Evolutionary conservation across 768 basidiomycete genomes (phyloP).

Genomic region (Suillus subluteus): DNA sequence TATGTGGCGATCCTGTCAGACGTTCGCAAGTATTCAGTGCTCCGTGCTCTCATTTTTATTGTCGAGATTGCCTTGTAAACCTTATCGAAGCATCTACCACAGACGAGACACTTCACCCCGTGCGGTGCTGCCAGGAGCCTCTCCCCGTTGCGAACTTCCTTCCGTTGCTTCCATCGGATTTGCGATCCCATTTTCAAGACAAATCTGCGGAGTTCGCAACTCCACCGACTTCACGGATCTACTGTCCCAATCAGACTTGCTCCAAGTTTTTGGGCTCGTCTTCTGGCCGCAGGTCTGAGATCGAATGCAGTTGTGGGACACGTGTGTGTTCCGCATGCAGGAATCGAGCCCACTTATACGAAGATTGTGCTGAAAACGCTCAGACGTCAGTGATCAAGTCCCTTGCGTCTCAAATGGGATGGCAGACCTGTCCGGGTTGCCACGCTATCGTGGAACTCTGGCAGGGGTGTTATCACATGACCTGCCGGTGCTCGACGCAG

Average conservation of each 20-base stretch:
- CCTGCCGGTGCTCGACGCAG: slow-evolving; percentile 49
- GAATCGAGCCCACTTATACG: slow-evolving; percentile 42
- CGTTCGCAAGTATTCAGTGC: slow-evolving; percentile 35
- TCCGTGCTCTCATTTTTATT: slow-evolving; percentile 52
- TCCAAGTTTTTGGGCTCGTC: slow-evolving; percentile 56
- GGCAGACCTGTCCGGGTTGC: slow-evolving; percentile 71
- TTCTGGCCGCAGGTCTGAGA: slow-evolving; percentile 10
- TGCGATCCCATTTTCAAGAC: slow-evolving; percentile 37
- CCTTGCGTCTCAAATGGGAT: slow-evolving; percentile 48
- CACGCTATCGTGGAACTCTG: slow-evolving; percentile 56
- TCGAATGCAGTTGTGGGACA: slow-evolving; percentile 48
- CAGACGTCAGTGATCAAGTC: slow-evolving; percentile 45
- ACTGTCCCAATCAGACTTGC: slow-evolving; percentile 52
- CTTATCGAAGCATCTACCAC: slow-evolving; percentile 45
- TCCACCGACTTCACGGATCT: slow-evolving; percentile 47
- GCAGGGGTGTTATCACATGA: slow-evolving; percentile 68
- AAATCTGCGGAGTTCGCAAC: slow-evolving; percentile 53
- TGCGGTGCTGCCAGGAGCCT: slow-evolving; percentile 50
- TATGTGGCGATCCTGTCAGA: slow-evolving; percentile 43
- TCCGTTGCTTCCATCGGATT: slow-evolving; percentile 32
- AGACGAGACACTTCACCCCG: slow-evolving; percentile 57
- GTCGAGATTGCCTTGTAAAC: slow-evolving; percentile 43
- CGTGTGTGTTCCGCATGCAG: slow-evolving; percentile 60
- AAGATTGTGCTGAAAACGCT: slow-evolving; percentile 46
- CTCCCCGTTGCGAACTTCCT: slow-evolving; percentile 34